These are phyloP conservation scores for Russula ochroleuca DNA, from an alignment of 768 basidiomycete species.

Conservation along the genomic window DNA sequence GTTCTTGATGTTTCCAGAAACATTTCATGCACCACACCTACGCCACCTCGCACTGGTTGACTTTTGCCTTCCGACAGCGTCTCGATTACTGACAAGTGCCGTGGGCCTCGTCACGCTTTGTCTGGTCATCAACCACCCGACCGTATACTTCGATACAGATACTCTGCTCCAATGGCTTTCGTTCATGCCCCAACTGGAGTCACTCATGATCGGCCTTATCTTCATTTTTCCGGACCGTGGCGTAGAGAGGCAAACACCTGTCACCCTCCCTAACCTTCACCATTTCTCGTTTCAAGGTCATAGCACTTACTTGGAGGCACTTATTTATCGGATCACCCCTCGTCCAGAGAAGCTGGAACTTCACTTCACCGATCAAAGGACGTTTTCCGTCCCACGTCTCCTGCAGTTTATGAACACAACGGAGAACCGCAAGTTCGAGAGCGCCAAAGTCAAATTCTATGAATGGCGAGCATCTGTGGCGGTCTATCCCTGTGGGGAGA, in stretches of 20 bases:
- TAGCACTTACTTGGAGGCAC: not conserved
- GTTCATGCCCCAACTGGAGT: no score
- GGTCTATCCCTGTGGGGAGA: not conserved
- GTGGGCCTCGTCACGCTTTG: not conserved
- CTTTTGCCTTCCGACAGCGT: not conserved
- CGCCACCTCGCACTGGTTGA: not conserved
- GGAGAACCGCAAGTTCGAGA: not conserved
- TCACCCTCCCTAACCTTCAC: conserved; percentile 3
- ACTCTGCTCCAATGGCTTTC: no score
- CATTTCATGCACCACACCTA: not conserved
- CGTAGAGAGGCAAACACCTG: not conserved
- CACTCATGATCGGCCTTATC: no score
- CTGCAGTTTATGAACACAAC: not conserved
- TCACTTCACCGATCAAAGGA: not conserved
- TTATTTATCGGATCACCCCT: not conserved
- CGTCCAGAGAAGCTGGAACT: not conserved
- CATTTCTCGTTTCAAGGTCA: not conserved
- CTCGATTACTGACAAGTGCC: not conserved
- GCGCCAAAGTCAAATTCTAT: not conserved
- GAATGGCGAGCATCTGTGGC: not conserved
- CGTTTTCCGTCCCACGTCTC: not conserved
- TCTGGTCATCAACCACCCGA: not conserved
- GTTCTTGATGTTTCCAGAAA: not conserved
- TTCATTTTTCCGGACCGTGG: no score
- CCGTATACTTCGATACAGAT: not conserved